Percentiles rank a stretch among this genome's conserved stretches.
These are phyloP conservation scores for Teunomyces barrocoloradensis DNA, from an alignment of 805 yeast species.

Conservation along the genomic window DNA sequence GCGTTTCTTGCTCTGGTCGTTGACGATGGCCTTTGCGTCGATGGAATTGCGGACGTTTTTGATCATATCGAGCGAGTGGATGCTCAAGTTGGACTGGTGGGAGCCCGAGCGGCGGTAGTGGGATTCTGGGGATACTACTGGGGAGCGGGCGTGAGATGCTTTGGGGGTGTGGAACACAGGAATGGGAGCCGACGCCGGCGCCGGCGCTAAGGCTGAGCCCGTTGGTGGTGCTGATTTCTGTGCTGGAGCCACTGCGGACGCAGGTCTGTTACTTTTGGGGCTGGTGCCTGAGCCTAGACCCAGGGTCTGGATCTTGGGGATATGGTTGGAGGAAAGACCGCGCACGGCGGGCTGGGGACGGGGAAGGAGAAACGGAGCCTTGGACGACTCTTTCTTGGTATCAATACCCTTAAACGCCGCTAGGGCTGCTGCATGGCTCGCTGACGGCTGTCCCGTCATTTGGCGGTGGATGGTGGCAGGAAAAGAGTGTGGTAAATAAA, in stretches of 20 bases:
- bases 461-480: no score
- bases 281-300: neutral
- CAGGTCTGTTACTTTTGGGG: neutral
- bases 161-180: neutral
- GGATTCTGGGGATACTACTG: neutral
- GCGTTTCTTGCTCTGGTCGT: constrained; percentile 8
- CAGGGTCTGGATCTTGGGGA: constrained; percentile 6
- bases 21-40: constrained; percentile 16
- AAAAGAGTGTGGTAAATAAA: no score
- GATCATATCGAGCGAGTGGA: constrained; percentile 20
- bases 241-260: neutral
- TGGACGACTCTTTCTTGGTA: constrained; percentile 4
- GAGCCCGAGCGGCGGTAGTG: neutral
- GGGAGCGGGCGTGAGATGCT: neutral
- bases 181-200: no score
- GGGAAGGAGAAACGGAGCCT: constrained; percentile 3
- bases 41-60: constrained; percentile 23
- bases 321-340: constrained; percentile 1
- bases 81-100: constrained; percentile 3
- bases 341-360: constrained; percentile 4
- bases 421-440: constrained; percentile 43
- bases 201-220: neutral
- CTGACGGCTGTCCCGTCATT: constrained; percentile 14
- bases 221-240: neutral
- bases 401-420: constrained; percentile 38